Base-by-base conservation (phyloP, 2,329 filamentous ascomycete species). In the Madurella fahalii region DNA sequence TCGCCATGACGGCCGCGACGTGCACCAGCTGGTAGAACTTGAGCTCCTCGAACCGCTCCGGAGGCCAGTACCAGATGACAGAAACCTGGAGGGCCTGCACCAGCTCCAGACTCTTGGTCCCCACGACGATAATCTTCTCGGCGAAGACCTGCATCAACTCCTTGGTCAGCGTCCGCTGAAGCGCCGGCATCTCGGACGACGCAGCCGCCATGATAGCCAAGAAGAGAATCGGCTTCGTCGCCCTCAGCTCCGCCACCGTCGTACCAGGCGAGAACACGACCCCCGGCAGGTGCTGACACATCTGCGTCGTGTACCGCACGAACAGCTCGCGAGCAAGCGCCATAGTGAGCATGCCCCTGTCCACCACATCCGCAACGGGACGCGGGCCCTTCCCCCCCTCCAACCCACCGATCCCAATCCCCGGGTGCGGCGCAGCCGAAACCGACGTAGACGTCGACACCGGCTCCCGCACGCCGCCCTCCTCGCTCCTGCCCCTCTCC, bases 1-100 rank as follows among this genome's bases (percentile, higher is more conserved):
- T 84, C 25, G 86, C 87, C 85, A 95, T 89, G 62, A 90, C 81
- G 46, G 86, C 86, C 2, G 88, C 87, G 65, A 90, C 83, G 68
- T 95, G 89, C 44, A 90, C 84, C 61, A 94, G 80, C 72, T 93
- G 89, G 72, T 94, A 95, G 68, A 94, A 95, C 67, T 94, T 94
- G 65, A 93, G 82, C 71, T 94, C 87, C 65, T 95, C 89, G 56
- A 89, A 89, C 63, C 88, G 81, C 61, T 93, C 85, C 0, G 90
- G 90, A 15, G 90, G 89, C 68, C 84, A 85, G 68, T 95, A 95
- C 89, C 90, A 95, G 17, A 91, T 80, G n/a, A 86, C 83, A 7
- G 83, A 78, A 3, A 95, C 75, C 54, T 89, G 80, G 40, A 95
- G 73, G 1, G 89, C 82, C 71, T 96, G 91, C 9, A 95, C 83